These are phyloP conservation scores for Colletotrichum sp. DNA, from an alignment of 2,329 filamentous ascomycete genomes.

Conservation along the genomic window DNA sequence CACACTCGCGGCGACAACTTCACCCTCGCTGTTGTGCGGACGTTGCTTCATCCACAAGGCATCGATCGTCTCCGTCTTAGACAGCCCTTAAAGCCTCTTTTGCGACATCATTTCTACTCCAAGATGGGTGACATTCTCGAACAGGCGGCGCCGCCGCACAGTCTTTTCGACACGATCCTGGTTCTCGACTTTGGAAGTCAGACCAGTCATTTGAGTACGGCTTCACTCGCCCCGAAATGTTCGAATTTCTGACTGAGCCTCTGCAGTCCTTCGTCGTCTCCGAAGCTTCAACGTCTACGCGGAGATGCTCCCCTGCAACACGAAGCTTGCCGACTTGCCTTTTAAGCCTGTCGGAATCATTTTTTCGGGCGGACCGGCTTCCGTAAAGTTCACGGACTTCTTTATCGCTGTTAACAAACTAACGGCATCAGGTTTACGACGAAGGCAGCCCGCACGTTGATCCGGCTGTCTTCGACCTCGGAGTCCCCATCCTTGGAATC, in stretches of 20 bases:
- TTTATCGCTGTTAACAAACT: background rate
- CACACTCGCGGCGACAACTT: background rate
- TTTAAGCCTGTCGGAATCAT: conserved; percentile 88
- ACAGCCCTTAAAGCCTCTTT: background rate
- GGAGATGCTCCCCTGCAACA: conserved; percentile 88
- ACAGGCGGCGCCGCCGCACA: conserved; percentile 38
- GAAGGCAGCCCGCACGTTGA: conserved; percentile 62
- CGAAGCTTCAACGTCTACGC: conserved; percentile 82
- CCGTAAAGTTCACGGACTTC: background rate
- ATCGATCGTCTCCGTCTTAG: background rate
- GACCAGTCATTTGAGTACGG: background rate
- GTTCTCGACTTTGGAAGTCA: conserved; percentile 68
- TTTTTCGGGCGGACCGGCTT: conserved; percentile 40
- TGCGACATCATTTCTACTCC: background rate
- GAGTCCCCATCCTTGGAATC: conserved; percentile 64
- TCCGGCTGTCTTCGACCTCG: conserved; percentile 78
- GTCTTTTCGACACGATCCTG: conserved; percentile 63
- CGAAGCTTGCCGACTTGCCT: conserved; percentile 76
- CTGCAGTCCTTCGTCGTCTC: conserved; percentile 67
- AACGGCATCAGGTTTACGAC: background rate
- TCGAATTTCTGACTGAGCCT: background rate
- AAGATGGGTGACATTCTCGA: conserved; percentile 1
- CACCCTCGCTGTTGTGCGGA: background rate
- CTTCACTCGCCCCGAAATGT: conserved; percentile 76
- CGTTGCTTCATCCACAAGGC: background rate